Base-by-base conservation (phyloP, 257 asterid species). In the Ajuga chamaepitys region DNA sequence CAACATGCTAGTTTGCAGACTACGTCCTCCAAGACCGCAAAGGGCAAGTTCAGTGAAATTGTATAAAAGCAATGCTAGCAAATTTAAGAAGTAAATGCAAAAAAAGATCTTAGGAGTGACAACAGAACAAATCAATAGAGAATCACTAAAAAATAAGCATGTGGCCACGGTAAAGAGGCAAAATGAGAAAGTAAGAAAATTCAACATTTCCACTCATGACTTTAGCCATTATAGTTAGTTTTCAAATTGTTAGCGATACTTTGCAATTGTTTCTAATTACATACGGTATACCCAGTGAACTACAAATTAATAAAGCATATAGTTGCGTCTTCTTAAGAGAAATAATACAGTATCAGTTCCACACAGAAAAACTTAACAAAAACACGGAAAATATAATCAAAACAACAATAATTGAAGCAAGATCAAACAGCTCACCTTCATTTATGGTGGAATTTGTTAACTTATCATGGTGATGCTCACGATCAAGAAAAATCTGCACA, bases 381-480 rank as follows among this genome's bases (percentile, higher is more conserved):
- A 50, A 76, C n/a, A 20, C 12, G 40, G 58, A 25, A 12, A 38
- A 50, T 30, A 35, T 26, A 66, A 37, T 0, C 64, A 45, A 48
- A n/a, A 9, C 42, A 58, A 72, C 38, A 69, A 60, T 45, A 47
- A 75, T n/a, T n/a, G n/a, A n/a, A n/a, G n/a, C n/a, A n/a, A n/a
- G n/a, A n/a, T 11, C 72, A 66, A 45, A 62, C 66, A 67, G 47
- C 70, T 3, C 52, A 88, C 99, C 97, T 88, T 86, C 89, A 62
- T 56, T 75, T 56, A 62, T 69, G 54, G 17, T 18, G 73, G 75
- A 74, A 71, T 71, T 76, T 17, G 65, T 76, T 25, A 58, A 54
- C 65, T 53, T 59, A 72, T 75, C 88, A 55, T 76, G 78, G 52
- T 28, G 54, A 60, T 74, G 77, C 63, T 53, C 75, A 20, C 68